Evolutionary conservation across 495 filamentous ascomycete species (phyloP), one percentile per base, ranked within the genome.

Genomic region (Neurospora sp.): DNA sequence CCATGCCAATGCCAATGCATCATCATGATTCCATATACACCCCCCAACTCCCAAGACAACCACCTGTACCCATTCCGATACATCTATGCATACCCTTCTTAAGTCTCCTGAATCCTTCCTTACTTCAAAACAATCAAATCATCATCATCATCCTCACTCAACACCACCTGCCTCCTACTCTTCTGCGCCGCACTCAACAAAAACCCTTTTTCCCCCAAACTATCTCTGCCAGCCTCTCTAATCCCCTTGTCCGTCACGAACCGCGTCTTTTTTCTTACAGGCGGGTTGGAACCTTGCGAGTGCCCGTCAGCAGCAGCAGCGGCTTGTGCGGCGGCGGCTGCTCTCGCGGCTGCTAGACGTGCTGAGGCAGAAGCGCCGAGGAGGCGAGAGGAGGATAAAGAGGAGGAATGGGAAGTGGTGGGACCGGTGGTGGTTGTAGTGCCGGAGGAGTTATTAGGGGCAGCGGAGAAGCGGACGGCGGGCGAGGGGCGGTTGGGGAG

Each of bases 221-320:
- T 93, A 75, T 94, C 92, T 73, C 91, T 85, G 4, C 92, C 92
- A 0, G 92, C 91, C 79, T 92, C 91, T 77, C 88, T 88, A 73
- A 93, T 93, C 0, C 92, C 92, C 79, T 90, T 91, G 37, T 89
- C 87, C 39, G 90, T 94, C 46, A 93, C 88, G 77, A 96, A 96
- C 20, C 93, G 84, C 16, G 92, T 96, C 84, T 94, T 96, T 82
- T 96, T 95, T 76, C 85, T 84, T 14, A 88, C 85, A 5, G 88
- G 86, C 79, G 84, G 82, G 44, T 76, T 75, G 38, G 48, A 14
- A 1, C 38, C 37, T 38, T 42, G 48, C 16, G 48, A 72, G 10
- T 37, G 9, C 18, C 70, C 72, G 9, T 40, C 37, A n/a, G 11
- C 69, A 16, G 62, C 42, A 69, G 38, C 27, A 20, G 72, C 69